Evolutionary conservation across 2,329 filamentous ascomycete genomes (phyloP), one percentile per base, ranked within the genome.

Genomic region (Phialophora tarda): DNA sequence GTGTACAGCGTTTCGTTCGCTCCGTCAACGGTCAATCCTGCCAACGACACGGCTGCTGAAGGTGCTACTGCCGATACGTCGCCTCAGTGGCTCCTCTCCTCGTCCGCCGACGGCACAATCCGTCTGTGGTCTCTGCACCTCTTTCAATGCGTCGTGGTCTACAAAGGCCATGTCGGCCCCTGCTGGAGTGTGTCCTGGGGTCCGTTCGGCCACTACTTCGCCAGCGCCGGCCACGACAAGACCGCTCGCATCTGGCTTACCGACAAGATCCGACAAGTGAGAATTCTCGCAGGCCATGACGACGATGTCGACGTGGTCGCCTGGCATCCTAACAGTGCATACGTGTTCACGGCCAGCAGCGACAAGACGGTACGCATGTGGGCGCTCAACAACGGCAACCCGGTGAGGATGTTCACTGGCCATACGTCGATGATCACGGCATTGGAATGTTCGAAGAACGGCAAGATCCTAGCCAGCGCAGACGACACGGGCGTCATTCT

Each of bases 361-460:
- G 93, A 99, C 78, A 94, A 94, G 78, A 95, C 93, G 0, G 91
- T 98, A 38, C 89, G 95, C 32, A 98, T 99, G 94, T 99, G 95
- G 95, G 89, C 93, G 10, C 87, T 97, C n/a, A 86, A 88, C 11
- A 94, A 90, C 8, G 95, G 95, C 30, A 89, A 89, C 68, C 92
- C 93, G 41, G 91, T 97, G 4, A 90, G 95, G 28, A 88, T 98
- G 74, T 97, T 98, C 76, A 93, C 91, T 0, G 95, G 95, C 0
- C 95, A 99, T 75, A 90, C 88, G 0, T 92, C 95, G 58, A 92
- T 92, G 74, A 89, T 98, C 75, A 96, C 90, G 14, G 87, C 92
- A 0, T 81, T 98, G 28, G 88, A 94, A 70, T 96, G 93, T 74
- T 90, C 92, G 24, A 92, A 92, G 1, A 93, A 92, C 73, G 95